Conservation (phyloP, 495 filamentous ascomycete genomes). For the Pseudoneurospora amorphoporcata region DNA sequence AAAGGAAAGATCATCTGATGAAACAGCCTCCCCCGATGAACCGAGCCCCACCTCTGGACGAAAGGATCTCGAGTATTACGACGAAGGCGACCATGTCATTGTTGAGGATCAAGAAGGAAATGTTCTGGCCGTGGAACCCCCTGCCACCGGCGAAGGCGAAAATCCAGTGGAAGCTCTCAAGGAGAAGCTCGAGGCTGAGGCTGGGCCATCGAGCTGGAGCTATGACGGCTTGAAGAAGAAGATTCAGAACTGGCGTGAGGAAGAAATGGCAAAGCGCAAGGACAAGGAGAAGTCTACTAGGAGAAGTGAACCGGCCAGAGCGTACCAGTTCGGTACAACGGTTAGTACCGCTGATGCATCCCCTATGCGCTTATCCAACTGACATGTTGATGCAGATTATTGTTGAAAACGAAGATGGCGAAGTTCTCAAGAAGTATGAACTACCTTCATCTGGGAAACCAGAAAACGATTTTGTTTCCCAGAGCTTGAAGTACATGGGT, state of each 20-base stretch:
- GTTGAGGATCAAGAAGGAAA: slow-evolving; percentile 85
- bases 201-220: slow-evolving; percentile 32
- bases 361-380: slow-evolving; percentile 2
- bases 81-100: slow-evolving; percentile 75
- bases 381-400: slow-evolving; percentile 52
- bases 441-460: slow-evolving; percentile 47
- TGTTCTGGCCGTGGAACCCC: slow-evolving; percentile 46
- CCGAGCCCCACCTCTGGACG: slow-evolving; percentile 16
- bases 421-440: slow-evolving; percentile 95
- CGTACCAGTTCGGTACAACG: slow-evolving; percentile 91
- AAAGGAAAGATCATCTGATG: slow-evolving; percentile 6
- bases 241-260: slow-evolving; percentile 43
- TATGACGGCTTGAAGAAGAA: slow-evolving; percentile 35
- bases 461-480: slow-evolving; percentile 31
- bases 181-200: slow-evolving; percentile 35
- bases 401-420: slow-evolving; percentile 94
- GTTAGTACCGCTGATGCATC: slow-evolving; percentile 22
- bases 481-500: slow-evolving; percentile 37
- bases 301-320: slow-evolving; percentile 57
- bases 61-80: slow-evolving; percentile 53
- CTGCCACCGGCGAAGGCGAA: background rate
- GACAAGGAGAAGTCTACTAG: slow-evolving; percentile 39
- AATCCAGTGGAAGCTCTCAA: slow-evolving; percentile 17
- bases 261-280: slow-evolving; percentile 50
- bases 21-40: slow-evolving; percentile 17